Evolutionary conservation across 345 rosid genomes (phyloP).

Genomic region (Gossypium turneri): DNA sequence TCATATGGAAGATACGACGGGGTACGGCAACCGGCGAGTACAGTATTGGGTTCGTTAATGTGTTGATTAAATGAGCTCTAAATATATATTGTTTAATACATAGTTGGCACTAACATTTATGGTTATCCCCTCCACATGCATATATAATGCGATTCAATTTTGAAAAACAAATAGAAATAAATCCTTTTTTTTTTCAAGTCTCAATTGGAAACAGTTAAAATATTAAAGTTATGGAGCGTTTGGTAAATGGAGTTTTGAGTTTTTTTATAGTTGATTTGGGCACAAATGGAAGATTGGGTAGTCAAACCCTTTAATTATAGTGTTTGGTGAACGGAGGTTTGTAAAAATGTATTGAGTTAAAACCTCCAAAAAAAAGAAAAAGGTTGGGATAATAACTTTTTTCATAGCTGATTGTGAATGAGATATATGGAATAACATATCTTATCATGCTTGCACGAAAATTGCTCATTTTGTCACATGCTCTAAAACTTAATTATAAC

Average conservation of each 20-base stretch:
- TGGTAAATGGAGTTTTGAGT: too few relatives aligned
- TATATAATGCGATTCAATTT: neutral
- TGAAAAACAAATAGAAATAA: neutral
- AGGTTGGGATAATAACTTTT: too few relatives aligned
- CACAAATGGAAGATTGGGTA: accelerated
- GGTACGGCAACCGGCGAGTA: neutral
- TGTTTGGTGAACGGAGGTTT: too few relatives aligned
- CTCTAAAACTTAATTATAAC: too few relatives aligned
- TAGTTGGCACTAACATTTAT: neutral
- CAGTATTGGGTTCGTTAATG: neutral
- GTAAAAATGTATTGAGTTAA: too few relatives aligned
- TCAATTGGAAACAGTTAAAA: neutral
- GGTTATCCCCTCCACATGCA: neutral
- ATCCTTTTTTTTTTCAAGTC: neutral
- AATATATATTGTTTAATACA: neutral
- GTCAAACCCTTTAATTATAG: too few relatives aligned
- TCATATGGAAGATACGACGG: neutral
- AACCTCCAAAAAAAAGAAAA: too few relatives aligned
- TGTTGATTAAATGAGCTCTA: neutral
- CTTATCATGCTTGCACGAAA: too few relatives aligned
- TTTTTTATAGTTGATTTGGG: too few relatives aligned
- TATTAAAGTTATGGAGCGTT: neutral
- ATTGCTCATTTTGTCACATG: too few relatives aligned
- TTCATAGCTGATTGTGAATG: too few relatives aligned
- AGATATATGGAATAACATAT: too few relatives aligned